Evolutionary conservation across 306 rosid species (phyloP), one percentile per base, ranked within the genome.

Genomic region (Calophaca sinica): DNA sequence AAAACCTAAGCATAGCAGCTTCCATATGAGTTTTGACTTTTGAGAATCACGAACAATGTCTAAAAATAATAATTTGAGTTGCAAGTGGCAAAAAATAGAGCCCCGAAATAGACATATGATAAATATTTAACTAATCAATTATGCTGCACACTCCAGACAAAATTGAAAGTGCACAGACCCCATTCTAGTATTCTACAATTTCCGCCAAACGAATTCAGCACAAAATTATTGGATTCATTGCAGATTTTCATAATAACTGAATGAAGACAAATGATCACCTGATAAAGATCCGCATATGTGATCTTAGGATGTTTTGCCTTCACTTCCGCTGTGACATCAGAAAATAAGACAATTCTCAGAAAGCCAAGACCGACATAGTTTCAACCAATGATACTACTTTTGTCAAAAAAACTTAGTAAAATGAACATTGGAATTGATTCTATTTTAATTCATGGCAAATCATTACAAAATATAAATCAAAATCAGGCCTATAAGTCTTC

Each of bases 211-310:
- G 1, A 76, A 45, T 59, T 35, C 4, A 63, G 8, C 20, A 79
- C 61, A 64, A 63, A 75, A 42, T 12, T 3, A 75, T 63, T 42
- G 29, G 44, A 46, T 28, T 53, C 60, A 15, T n/a, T 29, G 5
- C 11, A 78, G 26, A 70, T 54, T 29, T 59, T 15, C 69, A 69
- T 11, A 57, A 51, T 46, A 53, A 54, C 13, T 48, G 55, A 57
- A 70, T 39, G 70, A 84, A 79, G 42, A 51, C 59, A 63, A 66
- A 41, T 9, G 45, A 75, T 87, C 89, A 94, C 97, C 97, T 90
- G 96, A 85, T 92, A 92, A 11, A 94, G 86, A 81, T 94, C 96
- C 7, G 97, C 96, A 81, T 90, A 87, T 11, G 96, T 86, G 39
- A 92, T 86, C 83, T 73, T 90, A 45, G 96, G 85, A 90, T 71